These are phyloP conservation scores for Cryphonectria radicalis DNA, from an alignment of 2,329 filamentous ascomycete species.

Conservation along the genomic window DNA sequence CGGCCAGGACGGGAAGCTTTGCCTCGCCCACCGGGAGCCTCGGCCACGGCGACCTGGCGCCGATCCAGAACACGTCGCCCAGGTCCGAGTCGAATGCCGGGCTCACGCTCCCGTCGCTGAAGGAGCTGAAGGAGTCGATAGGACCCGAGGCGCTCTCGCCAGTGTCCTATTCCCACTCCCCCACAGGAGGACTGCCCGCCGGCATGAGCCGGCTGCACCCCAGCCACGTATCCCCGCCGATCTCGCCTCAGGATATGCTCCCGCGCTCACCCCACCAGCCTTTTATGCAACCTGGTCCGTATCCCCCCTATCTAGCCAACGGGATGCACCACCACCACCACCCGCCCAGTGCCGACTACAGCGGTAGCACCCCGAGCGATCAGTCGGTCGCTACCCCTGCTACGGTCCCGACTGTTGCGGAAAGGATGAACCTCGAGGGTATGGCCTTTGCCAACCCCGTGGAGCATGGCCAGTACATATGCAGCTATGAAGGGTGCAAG, in stretches of 20 bases:
- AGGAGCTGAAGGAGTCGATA: slow-evolving; percentile 43
- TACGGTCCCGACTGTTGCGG: slow-evolving; percentile 46
- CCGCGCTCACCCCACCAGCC: slow-evolving; percentile 53
- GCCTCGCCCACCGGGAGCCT: slow-evolving; percentile 30
- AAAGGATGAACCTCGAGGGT: slow-evolving; percentile 63
- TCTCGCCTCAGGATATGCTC: slow-evolving; percentile 54
- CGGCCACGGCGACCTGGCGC: slow-evolving; percentile 36
- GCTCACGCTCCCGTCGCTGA: slow-evolving; percentile 45
- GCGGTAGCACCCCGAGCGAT: slow-evolving; percentile 49
- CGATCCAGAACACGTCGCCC: slow-evolving; percentile 45
- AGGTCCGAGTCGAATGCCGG: slow-evolving; percentile 43
- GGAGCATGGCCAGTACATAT: slow-evolving; percentile 57
- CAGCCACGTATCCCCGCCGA: slow-evolving; percentile 51
- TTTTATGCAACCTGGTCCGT: slow-evolving; percentile 45
- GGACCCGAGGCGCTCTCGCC: slow-evolving; percentile 31
- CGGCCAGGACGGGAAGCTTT: slow-evolving; percentile 25
- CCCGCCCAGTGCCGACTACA: slow-evolving; percentile 48
- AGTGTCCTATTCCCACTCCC: slow-evolving; percentile 38
- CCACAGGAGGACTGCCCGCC: slow-evolving; percentile 37
- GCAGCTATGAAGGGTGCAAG: slow-evolving; percentile 65
- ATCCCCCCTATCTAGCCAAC: slow-evolving; percentile 38
- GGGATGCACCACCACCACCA: slow-evolving; percentile 41
- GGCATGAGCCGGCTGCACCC: slow-evolving; percentile 41
- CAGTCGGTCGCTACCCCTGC: slow-evolving; percentile 49
- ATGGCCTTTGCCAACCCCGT: slow-evolving; percentile 46